A percentile compares a stretch with the other conserved stretches of the same genome.
phyloP scores from a whole-genome alignment of 129 eudicot species.

The Erigeron canadensis region DNA sequence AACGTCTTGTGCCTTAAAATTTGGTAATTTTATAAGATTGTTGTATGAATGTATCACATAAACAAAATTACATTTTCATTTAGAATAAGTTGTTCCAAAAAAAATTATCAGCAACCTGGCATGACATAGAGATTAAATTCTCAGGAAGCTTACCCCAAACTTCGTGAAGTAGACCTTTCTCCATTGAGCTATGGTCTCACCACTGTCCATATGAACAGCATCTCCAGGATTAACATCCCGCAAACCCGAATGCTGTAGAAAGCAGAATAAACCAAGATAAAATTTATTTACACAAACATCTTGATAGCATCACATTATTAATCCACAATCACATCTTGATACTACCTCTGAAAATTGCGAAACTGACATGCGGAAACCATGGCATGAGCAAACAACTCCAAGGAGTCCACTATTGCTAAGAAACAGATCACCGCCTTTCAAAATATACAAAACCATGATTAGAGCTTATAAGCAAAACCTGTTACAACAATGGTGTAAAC shows the following conservation, averaged over 20 bases:
- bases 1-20: neutral
- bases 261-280: neutral
- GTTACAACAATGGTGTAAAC: conserved; percentile 14
- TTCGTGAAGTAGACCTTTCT: conserved; percentile 50
- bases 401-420: conserved; percentile 62
- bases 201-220: conserved; percentile 65
- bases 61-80: neutral
- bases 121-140: conserved; percentile 4
- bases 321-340: conserved; percentile 11
- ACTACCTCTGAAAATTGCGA: conserved; percentile 67
- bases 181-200: conserved; percentile 80
- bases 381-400: conserved; percentile 78
- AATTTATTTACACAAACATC: conserved; percentile 4
- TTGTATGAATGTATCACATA: neutral
- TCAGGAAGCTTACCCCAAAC: conserved; percentile 56
- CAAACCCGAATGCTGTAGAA: conserved; percentile 76
- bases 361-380: conserved; percentile 67
- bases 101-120: neutral
- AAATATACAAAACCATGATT: conserved; percentile 22
- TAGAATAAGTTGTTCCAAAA: neutral
- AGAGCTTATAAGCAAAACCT: conserved; percentile 18
- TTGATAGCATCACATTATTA: conserved; percentile 12
- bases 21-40: neutral
- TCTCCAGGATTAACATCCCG: conserved; percentile 59
- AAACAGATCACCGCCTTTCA: conserved; percentile 63